Conservation (phyloP, 2,329 filamentous ascomycete genomes). For the Paecilomyces sp. region DNA sequence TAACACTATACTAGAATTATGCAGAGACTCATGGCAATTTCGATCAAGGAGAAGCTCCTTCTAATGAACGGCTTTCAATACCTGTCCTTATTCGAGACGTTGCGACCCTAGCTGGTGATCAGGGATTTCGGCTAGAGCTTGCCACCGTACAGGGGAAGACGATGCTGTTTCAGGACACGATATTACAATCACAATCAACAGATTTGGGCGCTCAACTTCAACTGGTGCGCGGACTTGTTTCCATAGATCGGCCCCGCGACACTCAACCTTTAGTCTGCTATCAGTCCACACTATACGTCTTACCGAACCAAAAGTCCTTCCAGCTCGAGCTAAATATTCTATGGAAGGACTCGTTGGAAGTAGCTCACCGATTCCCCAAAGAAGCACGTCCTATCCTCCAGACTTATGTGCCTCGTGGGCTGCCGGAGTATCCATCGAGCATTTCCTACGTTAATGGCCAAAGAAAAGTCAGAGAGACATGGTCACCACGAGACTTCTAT, state of each 20-base stretch:
- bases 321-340: slow-evolving; percentile 22
- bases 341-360: slow-evolving; percentile 28
- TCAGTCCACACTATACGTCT: slow-evolving; percentile 19
- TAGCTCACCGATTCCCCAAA: slow-evolving; percentile 12
- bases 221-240: slow-evolving; percentile 12
- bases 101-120: background rate
- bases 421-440: slow-evolving; percentile 3
- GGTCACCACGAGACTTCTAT: slow-evolving; percentile 39
- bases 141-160: slow-evolving; percentile 8
- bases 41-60: background rate
- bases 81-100: background rate
- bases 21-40: background rate
- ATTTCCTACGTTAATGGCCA: background rate
- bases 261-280: slow-evolving; percentile 21
- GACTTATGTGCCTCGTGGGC: slow-evolving; percentile 20
- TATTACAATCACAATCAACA: slow-evolving; percentile 9
- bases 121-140: slow-evolving; percentile 13
- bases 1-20: background rate
- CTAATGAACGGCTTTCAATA: background rate
- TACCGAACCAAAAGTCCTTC: slow-evolving; percentile 13
- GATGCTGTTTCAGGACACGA: slow-evolving; percentile 12
- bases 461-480: slow-evolving; percentile 6
- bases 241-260: slow-evolving; percentile 18
- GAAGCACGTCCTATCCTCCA: slow-evolving; percentile 16
- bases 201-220: slow-evolving; percentile 17